Base-by-base conservation (phyloP, 345 rosid species). In the Xanthoceras sorbifolium region DNA sequence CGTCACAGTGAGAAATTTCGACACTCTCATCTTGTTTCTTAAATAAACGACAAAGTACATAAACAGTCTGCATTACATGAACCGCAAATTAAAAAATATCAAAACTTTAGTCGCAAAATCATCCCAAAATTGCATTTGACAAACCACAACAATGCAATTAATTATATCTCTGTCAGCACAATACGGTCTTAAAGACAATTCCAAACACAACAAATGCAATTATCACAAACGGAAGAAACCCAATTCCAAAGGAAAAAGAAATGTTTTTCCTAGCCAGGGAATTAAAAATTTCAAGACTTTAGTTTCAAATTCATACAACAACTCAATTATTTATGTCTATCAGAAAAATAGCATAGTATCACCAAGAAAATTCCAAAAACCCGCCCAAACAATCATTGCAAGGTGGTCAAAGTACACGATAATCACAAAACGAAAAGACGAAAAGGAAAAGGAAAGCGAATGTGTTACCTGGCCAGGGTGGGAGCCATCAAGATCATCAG, bases 391-490 rank as follows among this genome's bases (percentile, higher is more conserved):
- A 44, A 67, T 23, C 18, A 9, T 2, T 60, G 28, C 4, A 9
- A 64, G 2, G 36, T 32, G 36, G n/a, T n/a, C n/a, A n/a, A n/a
- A n/a, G n/a, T n/a, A n/a, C n/a, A n/a, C n/a, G n/a, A n/a, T n/a
- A n/a, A n/a, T n/a, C n/a, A n/a, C n/a, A n/a, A n/a, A n/a, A n/a
- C n/a, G n/a, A n/a, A n/a, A n/a, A n/a, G n/a, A 32, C 36, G 36
- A 32, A 77, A 48, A 48, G 22, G n/a, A n/a, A 42, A 25, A 23
- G 31, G 10, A n/a, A 0, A 20, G 26, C 3, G 15, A 15, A 9
- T 0, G 28, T 1, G n/a, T 67, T 77, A 90, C 99, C 97, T 95
- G 99, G 67, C 95, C 98, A 59, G 98, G 98, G 40, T 86, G 84
- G 25, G 90, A 87, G 57, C 98, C 97, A 42, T 84, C 87, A 22